phyloP scores from a whole-genome alignment of 129 eudicot species.

The Smallanthus sonchifolius region DNA sequence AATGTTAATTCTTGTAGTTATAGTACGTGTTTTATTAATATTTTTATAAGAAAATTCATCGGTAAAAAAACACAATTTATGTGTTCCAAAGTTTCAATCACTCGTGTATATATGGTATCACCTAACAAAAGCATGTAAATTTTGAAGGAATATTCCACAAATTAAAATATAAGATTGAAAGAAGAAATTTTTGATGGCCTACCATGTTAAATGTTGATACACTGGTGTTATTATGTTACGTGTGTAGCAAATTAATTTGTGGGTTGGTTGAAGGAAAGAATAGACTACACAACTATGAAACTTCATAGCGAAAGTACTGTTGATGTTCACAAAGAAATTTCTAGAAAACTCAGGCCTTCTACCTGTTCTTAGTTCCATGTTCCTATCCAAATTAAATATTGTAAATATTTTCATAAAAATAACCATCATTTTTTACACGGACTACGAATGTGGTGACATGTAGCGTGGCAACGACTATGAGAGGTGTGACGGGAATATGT shows the following conservation, averaged over 20 bases:
- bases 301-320: slow-evolving; percentile 15
- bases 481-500: too few species aligned
- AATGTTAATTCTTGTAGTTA: too few species aligned
- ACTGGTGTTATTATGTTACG: too few species aligned
- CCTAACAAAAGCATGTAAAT: slow-evolving; percentile 12
- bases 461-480: too few species aligned
- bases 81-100: not conserved
- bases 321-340: slow-evolving; percentile 1
- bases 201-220: slow-evolving; percentile 31
- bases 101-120: not conserved
- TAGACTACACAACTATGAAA: not conserved
- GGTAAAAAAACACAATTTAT: not conserved
- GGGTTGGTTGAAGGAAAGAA: slow-evolving; percentile 11
- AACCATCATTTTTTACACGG: too few species aligned
- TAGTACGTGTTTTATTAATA: too few species aligned
- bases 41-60: not conserved
- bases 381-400: too few species aligned
- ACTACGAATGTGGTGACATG: too few species aligned
- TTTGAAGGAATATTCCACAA: slow-evolving; percentile 4
- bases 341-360: not conserved
- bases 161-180: too few species aligned
- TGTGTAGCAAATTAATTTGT: slow-evolving; percentile 18
- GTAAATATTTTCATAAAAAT: too few species aligned
- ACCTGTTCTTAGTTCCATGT: not conserved
- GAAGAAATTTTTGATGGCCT: slow-evolving; percentile 15